A percentile compares a stretch with the other conserved stretches of the same genome.
These are phyloP conservation scores for Rhizomucor pusillus DNA, from an alignment of 371 early-diverging fungal species.

Conservation along the genomic window DNA sequence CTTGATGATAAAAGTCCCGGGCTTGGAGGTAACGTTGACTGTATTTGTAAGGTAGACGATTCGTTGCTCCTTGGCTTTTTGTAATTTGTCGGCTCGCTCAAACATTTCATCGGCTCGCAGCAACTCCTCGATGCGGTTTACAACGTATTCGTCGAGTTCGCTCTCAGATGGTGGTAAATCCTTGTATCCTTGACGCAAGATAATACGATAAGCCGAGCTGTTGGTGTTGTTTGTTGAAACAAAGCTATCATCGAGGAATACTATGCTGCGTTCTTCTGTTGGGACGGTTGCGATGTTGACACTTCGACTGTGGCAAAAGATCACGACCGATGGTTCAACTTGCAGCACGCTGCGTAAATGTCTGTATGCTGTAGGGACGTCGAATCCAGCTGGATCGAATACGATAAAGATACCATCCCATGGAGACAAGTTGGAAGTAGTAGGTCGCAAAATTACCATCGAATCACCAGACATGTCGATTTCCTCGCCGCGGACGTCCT, in stretches of 20 bases:
- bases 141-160: slow-evolving; percentile 7
- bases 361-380: slow-evolving; percentile 23
- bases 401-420: slow-evolving; percentile 23
- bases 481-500: neutral
- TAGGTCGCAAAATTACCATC: neutral
- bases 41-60: slow-evolving; percentile 16
- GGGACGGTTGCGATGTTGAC: slow-evolving; percentile 21
- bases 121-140: slow-evolving; percentile 5
- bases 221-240: no score
- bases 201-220: slow-evolving; percentile 18
- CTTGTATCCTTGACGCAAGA: slow-evolving; percentile 33
- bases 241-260: slow-evolving; percentile 18
- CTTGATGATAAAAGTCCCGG: slow-evolving; percentile 7
- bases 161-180: slow-evolving; percentile 10
- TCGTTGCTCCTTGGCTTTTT: slow-evolving; percentile 5
- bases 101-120: slow-evolving; percentile 6
- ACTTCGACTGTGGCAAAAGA: slow-evolving; percentile 31
- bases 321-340: slow-evolving; percentile 22
- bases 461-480: neutral
- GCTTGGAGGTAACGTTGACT: slow-evolving; percentile 5
- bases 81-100: neutral
- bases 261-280: slow-evolving; percentile 23
- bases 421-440: no score
- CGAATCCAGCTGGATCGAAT: slow-evolving; percentile 25
- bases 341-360: slow-evolving; percentile 23